Conservation (phyloP, 2,329 filamentous ascomycete species). For the Blastomyces gilchristii region DNA sequence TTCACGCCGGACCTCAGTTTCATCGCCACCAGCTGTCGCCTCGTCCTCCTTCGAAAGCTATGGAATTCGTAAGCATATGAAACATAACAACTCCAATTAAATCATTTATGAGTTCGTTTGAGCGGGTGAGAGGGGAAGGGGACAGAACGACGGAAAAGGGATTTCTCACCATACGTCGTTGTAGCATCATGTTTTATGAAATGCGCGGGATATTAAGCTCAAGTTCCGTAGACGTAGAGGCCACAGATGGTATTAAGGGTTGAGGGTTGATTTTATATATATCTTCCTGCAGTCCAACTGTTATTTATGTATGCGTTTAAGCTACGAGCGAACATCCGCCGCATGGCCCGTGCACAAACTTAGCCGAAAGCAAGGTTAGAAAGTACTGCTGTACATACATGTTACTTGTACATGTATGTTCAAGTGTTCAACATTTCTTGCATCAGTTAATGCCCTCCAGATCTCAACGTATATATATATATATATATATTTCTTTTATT, state of each 20-base stretch:
- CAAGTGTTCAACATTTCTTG: background rate
- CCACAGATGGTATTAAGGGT: background rate
- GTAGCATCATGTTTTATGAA: constrained; percentile 1
- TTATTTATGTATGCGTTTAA: background rate
- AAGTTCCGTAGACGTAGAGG: background rate
- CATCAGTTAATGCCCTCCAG: background rate
- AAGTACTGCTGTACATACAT: too few relatives aligned
- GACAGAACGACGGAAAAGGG: background rate
- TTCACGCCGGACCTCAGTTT: constrained; percentile 87
- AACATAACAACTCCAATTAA: background rate
- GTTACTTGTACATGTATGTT: background rate
- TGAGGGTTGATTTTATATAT: background rate
- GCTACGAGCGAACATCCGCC: too few relatives aligned
- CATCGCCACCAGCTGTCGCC: constrained; percentile 58
- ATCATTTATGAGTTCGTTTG: background rate
- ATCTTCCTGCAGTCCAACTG: background rate
- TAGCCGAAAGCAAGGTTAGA: too few relatives aligned
- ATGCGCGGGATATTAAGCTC: background rate
- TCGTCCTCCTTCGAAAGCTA: constrained; percentile 94
- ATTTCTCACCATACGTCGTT: constrained; percentile 8
- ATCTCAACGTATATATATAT: background rate
- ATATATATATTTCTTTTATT: background rate
- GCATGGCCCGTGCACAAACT: too few relatives aligned
- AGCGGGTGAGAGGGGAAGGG: background rate
- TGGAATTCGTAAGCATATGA: background rate